A percentile compares a stretch with the other conserved stretches of the same genome.
phyloP scores from a whole-genome alignment of 495 filamentous ascomycete genomes.

The Sporormia fimetaria region DNA sequence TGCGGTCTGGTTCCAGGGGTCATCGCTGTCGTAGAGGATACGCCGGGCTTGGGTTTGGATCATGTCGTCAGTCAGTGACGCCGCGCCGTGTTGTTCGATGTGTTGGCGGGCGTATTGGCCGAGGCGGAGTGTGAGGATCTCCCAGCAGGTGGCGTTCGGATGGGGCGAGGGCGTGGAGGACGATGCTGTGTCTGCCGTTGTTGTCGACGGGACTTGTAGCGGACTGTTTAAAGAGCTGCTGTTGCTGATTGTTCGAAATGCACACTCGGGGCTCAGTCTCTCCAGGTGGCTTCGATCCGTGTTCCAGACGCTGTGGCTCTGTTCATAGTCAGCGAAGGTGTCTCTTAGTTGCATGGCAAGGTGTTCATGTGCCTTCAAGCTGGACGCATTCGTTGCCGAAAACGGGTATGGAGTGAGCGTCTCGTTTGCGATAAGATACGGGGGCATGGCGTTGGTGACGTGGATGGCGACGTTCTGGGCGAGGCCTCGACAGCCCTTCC shows the following conservation, averaged over 20 bases:
- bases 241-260: slow-evolving; percentile 1
- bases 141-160: slow-evolving; percentile 32
- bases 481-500: slow-evolving; percentile 35
- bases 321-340: not conserved
- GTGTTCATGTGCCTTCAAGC: slow-evolving; percentile 11
- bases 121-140: slow-evolving; percentile 32
- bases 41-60: slow-evolving; percentile 30
- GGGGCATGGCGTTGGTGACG: slow-evolving; percentile 36
- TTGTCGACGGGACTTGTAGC: not conserved
- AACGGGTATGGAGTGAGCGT: slow-evolving; percentile 30
- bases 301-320: not conserved
- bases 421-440: slow-evolving; percentile 35
- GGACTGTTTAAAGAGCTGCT: slow-evolving; percentile 2
- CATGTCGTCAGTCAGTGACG: slow-evolving; percentile 30
- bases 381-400: slow-evolving; percentile 29
- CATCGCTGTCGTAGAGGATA: slow-evolving; percentile 33
- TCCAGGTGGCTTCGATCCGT: not conserved
- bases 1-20: slow-evolving; percentile 35
- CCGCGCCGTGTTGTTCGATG: slow-evolving; percentile 15
- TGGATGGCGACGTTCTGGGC: slow-evolving; percentile 30
- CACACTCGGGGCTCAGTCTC: not conserved
- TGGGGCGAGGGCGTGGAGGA: not conserved
- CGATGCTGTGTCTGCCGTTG: not conserved
- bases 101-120: slow-evolving; percentile 31
- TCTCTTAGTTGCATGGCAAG: not conserved